Percentiles rank a stretch among this genome's conserved stretches.
These are phyloP conservation scores for Umbellularia californica DNA, from an alignment of 164 flowering plant species.

Conservation along the genomic window DNA sequence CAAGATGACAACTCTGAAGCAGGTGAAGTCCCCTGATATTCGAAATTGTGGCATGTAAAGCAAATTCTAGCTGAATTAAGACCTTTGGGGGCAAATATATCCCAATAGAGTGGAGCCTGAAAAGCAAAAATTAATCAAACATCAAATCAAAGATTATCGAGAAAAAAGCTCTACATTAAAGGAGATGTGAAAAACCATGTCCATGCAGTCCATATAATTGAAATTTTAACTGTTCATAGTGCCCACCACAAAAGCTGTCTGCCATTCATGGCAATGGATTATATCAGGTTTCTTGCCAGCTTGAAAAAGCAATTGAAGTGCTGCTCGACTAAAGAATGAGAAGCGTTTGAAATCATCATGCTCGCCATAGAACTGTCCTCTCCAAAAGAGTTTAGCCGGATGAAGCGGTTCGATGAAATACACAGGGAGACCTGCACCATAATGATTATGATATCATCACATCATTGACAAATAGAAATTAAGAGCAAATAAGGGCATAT, in stretches of 20 bases:
- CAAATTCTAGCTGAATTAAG: constrained; percentile 89
- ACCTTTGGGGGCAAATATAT: constrained; percentile 81
- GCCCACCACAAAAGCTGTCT: constrained; percentile 92
- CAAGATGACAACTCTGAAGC: constrained; percentile 84
- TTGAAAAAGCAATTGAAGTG: constrained; percentile 85
- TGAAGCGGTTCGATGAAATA: constrained; percentile 96
- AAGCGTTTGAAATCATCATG: constrained; percentile 90
- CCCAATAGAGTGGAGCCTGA: constrained; percentile 98
- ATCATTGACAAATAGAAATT: neutral
- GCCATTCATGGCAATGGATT: constrained; percentile 99
- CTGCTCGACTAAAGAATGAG: constrained; percentile 96
- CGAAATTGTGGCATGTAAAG: constrained; percentile 98
- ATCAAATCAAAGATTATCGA: neutral
- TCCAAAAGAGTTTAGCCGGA: constrained; percentile 83
- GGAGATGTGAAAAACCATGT: neutral
- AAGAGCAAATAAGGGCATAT: constrained; percentile 1
- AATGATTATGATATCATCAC: constrained; percentile 1
- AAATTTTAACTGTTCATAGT: neutral
- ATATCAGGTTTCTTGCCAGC: constrained; percentile 96
- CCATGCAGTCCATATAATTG: neutral
- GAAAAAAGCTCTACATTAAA: neutral
- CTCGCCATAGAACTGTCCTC: constrained; percentile 93
- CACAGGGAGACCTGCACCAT: constrained; percentile 82
- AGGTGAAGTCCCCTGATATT: constrained; percentile 88
- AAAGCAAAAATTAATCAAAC: constrained; percentile 9